These are phyloP conservation scores for Phytophthora pini DNA, from an alignment of 352 stramenopile genomes.

Conservation along the genomic window DNA sequence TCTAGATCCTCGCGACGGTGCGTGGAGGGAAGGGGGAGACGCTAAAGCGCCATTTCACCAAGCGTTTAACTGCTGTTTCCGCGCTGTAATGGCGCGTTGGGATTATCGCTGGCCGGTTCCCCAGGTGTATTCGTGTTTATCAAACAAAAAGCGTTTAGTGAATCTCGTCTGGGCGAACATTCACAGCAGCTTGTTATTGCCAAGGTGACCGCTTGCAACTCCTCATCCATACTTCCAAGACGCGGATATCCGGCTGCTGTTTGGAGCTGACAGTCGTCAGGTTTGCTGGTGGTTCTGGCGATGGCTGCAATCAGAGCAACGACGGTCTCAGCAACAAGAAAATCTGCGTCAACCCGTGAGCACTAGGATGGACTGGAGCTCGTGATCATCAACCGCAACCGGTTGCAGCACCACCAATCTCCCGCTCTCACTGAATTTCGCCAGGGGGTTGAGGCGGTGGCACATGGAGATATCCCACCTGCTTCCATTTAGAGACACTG, in stretches of 20 bases:
- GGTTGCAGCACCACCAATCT: slow-evolving; percentile 7
- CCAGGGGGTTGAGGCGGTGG: slow-evolving; percentile 12
- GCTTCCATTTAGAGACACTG: slow-evolving; percentile 4
- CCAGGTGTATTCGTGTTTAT: slow-evolving; percentile 34
- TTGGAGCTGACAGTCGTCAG: not conserved
- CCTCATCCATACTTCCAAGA: slow-evolving; percentile 24
- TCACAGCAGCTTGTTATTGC: slow-evolving; percentile 1
- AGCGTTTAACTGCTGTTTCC: slow-evolving; percentile 23
- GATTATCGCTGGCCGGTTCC: slow-evolving; percentile 15
- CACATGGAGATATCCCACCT: slow-evolving; percentile 7
- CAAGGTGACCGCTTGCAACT: not conserved
- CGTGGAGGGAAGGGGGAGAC: slow-evolving; percentile 31
- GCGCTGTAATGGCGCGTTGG: slow-evolving; percentile 7
- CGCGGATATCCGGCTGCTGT: slow-evolving; percentile 6
- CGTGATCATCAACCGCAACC: slow-evolving; percentile 3
- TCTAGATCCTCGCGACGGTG: slow-evolving; percentile 14
- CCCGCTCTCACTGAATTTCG: slow-evolving; percentile 21
- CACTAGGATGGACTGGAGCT: not conserved
- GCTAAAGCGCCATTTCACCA: slow-evolving; percentile 13
- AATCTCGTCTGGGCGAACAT: slow-evolving; percentile 16
- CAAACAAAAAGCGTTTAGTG: slow-evolving; percentile 26
- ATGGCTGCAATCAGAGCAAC: slow-evolving; percentile 8
- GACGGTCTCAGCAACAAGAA: slow-evolving; percentile 8
- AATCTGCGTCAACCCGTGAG: not conserved
- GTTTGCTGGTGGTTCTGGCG: not conserved